Conservation (phyloP, 208 protist genomes). For the Leishmania martiniquensis region DNA sequence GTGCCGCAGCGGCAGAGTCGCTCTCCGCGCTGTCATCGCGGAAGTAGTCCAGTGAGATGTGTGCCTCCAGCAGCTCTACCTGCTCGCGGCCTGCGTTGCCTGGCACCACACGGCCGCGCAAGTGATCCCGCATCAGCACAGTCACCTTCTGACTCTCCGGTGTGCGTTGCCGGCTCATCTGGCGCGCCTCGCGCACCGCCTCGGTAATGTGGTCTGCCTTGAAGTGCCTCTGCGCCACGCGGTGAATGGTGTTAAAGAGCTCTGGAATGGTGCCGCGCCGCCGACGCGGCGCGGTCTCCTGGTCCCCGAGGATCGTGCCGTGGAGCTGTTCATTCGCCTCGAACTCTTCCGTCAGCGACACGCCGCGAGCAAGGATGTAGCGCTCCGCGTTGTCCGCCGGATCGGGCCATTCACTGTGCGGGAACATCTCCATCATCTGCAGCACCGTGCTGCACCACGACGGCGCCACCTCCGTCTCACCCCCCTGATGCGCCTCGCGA, state of each 20-base stretch:
- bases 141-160: constrained; percentile 18
- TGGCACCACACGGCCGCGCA: constrained; percentile 36
- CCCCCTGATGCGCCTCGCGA: constrained; percentile 38
- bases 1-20: neutral
- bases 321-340: constrained; percentile 8
- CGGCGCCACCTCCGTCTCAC: constrained; percentile 45
- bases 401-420: constrained; percentile 48
- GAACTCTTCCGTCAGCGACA: constrained; percentile 26
- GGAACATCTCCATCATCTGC: constrained; percentile 54
- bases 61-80: constrained; percentile 33
- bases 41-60: constrained; percentile 34
- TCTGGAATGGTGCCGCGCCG: constrained; percentile 33
- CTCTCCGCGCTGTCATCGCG: neutral
- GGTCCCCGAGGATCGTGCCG: constrained; percentile 18
- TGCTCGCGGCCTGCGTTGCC: constrained; percentile 30
- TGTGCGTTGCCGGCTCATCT: constrained; percentile 28
- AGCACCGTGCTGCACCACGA: constrained; percentile 67
- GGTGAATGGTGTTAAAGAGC: constrained; percentile 43
- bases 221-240: constrained; percentile 36
- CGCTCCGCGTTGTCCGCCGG: constrained; percentile 29
- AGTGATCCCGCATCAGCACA: constrained; percentile 36
- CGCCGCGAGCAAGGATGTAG: constrained; percentile 43
- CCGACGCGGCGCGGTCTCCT: constrained; percentile 7
- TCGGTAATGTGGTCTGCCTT: constrained; percentile 20
- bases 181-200: constrained; percentile 22